These are phyloP conservation scores for Acer campestre DNA, from an alignment of 345 rosid species.

Conservation along the genomic window DNA sequence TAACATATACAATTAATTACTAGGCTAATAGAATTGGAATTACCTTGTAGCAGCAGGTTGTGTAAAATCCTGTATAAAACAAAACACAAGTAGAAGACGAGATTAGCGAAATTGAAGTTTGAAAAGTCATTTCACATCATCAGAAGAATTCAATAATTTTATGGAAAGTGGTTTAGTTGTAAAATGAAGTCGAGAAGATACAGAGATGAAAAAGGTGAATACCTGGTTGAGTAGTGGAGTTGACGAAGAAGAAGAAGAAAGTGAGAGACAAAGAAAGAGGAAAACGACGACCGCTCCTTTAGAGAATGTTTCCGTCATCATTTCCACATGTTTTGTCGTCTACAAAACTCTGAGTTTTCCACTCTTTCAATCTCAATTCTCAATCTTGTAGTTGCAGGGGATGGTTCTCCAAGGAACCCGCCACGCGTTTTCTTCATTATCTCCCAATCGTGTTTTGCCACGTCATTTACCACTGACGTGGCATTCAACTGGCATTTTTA, in stretches of 20 bases:
- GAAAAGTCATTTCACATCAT: too few species aligned
- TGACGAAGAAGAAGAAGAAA: slow-evolving; percentile 14
- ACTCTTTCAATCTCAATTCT: background rate
- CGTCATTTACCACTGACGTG: background rate
- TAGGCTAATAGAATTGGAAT: background rate
- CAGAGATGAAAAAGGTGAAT: too few species aligned
- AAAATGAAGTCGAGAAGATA: background rate
- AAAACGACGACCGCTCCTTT: slow-evolving; percentile 13
- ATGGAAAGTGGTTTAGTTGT: background rate
- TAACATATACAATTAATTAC: background rate
- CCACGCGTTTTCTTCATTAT: background rate
- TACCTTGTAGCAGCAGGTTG: slow-evolving; percentile 50
- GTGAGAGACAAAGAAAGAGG: slow-evolving; percentile 22
- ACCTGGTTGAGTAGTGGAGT: slow-evolving; percentile 19
- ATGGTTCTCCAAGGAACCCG: background rate
- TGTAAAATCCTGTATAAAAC: slow-evolving; percentile 38
- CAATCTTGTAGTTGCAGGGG: background rate
- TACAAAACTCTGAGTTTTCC: background rate
- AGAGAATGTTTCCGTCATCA: slow-evolving; percentile 22
- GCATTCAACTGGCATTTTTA: too few species aligned
- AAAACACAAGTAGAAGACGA: too few species aligned
- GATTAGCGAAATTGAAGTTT: too few species aligned
- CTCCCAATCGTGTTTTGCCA: background rate
- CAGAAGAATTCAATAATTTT: too few species aligned
- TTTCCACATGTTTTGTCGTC: background rate